Percentiles rank a stretch among this genome's conserved stretches.
Evolutionary conservation across 1,139 yeast genomes (phyloP).

Genomic region (Blastobotrys illinoisensis): DNA sequence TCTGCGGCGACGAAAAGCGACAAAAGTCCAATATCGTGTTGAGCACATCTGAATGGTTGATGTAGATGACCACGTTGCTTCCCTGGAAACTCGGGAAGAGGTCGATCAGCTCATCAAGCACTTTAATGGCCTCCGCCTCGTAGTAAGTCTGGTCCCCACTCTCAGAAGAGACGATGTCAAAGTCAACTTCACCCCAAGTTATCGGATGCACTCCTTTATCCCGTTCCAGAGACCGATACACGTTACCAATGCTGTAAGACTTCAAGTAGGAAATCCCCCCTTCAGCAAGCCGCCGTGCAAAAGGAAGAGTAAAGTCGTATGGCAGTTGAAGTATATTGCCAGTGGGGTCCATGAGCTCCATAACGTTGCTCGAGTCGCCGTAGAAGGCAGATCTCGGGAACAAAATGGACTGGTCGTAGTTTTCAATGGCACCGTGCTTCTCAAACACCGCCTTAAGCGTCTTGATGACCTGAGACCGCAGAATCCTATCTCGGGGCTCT

Average conservation of each 20-base stretch:
- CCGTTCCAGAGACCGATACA: slow-evolving; percentile 61
- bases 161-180: slow-evolving; percentile 54
- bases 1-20: slow-evolving; percentile 65
- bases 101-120: slow-evolving; percentile 65
- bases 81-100: slow-evolving; percentile 60
- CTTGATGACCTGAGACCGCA: slow-evolving; percentile 41
- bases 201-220: slow-evolving; percentile 66
- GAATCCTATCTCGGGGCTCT: slow-evolving; percentile 28
- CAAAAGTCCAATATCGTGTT: slow-evolving; percentile 74
- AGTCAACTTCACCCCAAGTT: slow-evolving; percentile 74
- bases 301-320: slow-evolving; percentile 81
- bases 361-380: slow-evolving; percentile 53
- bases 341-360: slow-evolving; percentile 74
- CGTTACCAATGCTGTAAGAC: slow-evolving; percentile 65
- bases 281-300: slow-evolving; percentile 77
- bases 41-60: slow-evolving; percentile 77
- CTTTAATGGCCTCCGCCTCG: slow-evolving; percentile 85
- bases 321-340: slow-evolving; percentile 87
- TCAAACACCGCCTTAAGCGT: slow-evolving; percentile 58
- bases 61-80: slow-evolving; percentile 49
- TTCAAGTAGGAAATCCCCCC: slow-evolving; percentile 52
- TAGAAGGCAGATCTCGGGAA: slow-evolving; percentile 79
- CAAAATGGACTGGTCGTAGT: slow-evolving; percentile 51
- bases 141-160: slow-evolving; percentile 45
- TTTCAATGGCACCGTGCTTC: slow-evolving; percentile 82